Evolutionary conservation across 148 eudicot genomes (phyloP), one percentile per base, ranked within the genome.

Genomic region (Heliamphora exappendiculata): DNA sequence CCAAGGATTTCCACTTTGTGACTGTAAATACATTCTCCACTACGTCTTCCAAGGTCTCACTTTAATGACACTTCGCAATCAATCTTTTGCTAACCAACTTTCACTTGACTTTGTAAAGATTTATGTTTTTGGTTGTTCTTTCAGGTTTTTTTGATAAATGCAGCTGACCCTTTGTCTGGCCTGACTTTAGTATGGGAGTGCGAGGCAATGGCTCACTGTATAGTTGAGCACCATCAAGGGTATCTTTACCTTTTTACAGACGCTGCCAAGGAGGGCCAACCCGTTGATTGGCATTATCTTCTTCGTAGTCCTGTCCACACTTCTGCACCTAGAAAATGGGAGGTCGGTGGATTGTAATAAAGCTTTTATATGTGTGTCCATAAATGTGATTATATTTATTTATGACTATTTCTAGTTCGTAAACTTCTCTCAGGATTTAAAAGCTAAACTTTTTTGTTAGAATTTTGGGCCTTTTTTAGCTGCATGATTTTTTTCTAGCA

Each of bases 171-270:
- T 75, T 83, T 90, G 68, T 88, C 97, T 71, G 89, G 85, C 69
- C 85, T 92, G 87, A 85, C 79, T 65, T 83, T 83, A 66, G 91
- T 94, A 39, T 92, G 98, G 98, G 98, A 94, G 81, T 86, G 95
- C 76, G 90, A 81, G 53, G 85, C 88, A 14, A 81, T 86, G 53
- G 88, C 82, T 68, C 97, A 94, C 82, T 94, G 97, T 81, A 80
- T 90, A 71, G 85, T 92, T 65, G 98, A 94, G 88, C 98, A 94
- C 84, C 97, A 94, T 79, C 90, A 73, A 77, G 97, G 96, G 41
- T 82, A 85, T 81, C 89, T 94, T 63, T 94, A 89, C 81, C 82
- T 92, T 45, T 92, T 94, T 73, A 90, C 98, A 12, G 86, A 94
- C 82, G 92, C 93, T 65, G 65, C 90, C 33, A 85, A 76, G 78